These are phyloP conservation scores for Candida coleopterorum DNA, from an alignment of 805 yeast genomes.

Conservation along the genomic window DNA sequence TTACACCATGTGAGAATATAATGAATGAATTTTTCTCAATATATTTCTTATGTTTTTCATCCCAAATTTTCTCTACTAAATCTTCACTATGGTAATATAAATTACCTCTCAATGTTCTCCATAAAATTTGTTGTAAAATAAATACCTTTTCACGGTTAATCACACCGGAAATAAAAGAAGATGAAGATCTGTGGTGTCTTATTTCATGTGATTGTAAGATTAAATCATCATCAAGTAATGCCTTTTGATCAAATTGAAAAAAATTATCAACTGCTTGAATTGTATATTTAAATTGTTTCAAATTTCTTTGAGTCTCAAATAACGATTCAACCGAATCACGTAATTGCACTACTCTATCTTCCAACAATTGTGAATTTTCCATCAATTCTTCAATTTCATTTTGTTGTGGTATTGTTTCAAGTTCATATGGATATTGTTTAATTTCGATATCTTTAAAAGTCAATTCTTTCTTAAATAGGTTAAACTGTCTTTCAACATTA, in stretches of 20 bases:
- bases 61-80: constrained; percentile 64
- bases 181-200: constrained; percentile 12
- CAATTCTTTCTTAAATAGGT: constrained; percentile 43
- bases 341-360: constrained; percentile 69
- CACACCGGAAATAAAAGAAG: constrained; percentile 70
- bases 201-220: constrained; percentile 26
- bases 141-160: constrained; percentile 66
- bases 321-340: constrained; percentile 64
- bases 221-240: constrained; percentile 24
- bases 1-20: constrained; percentile 85
- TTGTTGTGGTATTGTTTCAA: constrained; percentile 31
- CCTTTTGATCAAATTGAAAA: constrained; percentile 15
- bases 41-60: constrained; percentile 48
- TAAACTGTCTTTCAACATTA: constrained; percentile 78
- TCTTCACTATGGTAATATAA: constrained; percentile 72
- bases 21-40: constrained; percentile 79
- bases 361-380: constrained; percentile 59
- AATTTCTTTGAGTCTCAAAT: constrained; percentile 54
- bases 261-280: constrained; percentile 33
- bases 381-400: constrained; percentile 70
- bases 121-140: constrained; percentile 73
- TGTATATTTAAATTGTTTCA: constrained; percentile 64
- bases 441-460: constrained; percentile 42
- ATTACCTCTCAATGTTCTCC: constrained; percentile 94
- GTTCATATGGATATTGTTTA: constrained; percentile 22